Evolutionary conservation across 2,329 filamentous ascomycete genomes (phyloP).

Genomic region (Byssoonygena ceratinophila): DNA sequence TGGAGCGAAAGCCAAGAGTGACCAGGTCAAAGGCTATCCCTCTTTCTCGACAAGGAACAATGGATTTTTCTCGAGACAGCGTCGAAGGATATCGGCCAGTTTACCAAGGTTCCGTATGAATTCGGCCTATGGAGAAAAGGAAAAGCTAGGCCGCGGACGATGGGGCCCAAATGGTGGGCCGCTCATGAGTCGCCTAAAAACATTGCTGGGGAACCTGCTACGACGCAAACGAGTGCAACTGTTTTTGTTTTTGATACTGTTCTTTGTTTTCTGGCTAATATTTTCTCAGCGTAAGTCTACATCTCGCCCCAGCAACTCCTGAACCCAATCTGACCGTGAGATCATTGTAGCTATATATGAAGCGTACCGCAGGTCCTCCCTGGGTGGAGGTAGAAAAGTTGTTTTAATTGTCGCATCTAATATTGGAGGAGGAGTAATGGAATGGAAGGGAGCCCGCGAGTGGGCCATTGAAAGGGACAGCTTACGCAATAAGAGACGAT

Average conservation of each 20-base stretch:
- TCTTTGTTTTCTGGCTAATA: conserved; percentile 55
- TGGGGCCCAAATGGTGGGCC: conserved; percentile 37
- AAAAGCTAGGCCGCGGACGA: conserved; percentile 56
- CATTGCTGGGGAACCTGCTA: conserved; percentile 42
- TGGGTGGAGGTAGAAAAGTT: conserved; percentile 80
- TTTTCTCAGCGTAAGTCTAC: conserved; percentile 60
- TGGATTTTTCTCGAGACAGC: conserved; percentile 78
- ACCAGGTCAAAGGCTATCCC: conserved; percentile 62
- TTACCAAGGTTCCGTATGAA: conserved; percentile 59
- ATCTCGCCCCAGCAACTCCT: background rate
- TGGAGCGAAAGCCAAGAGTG: conserved; percentile 65
- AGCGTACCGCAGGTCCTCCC: conserved; percentile 58
- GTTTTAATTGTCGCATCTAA: conserved; percentile 92
- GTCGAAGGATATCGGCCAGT: conserved; percentile 67
- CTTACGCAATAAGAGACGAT: conserved; percentile 86
- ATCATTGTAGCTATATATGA: conserved; percentile 41
- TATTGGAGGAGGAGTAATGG: conserved; percentile 93
- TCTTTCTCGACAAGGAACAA: conserved; percentile 71
- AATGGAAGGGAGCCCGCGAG: conserved; percentile 93
- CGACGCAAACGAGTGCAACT: conserved; percentile 57
- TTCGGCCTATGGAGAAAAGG: conserved; percentile 57
- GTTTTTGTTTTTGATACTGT: conserved; percentile 48
- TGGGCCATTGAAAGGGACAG: conserved; percentile 98
- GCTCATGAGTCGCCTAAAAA: conserved; percentile 26
- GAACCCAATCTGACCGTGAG: conserved; percentile 6